Evolutionary conservation across 108 stramenopile species (phyloP).

Genomic region (Pseudonitzschia delicatissima): DNA sequence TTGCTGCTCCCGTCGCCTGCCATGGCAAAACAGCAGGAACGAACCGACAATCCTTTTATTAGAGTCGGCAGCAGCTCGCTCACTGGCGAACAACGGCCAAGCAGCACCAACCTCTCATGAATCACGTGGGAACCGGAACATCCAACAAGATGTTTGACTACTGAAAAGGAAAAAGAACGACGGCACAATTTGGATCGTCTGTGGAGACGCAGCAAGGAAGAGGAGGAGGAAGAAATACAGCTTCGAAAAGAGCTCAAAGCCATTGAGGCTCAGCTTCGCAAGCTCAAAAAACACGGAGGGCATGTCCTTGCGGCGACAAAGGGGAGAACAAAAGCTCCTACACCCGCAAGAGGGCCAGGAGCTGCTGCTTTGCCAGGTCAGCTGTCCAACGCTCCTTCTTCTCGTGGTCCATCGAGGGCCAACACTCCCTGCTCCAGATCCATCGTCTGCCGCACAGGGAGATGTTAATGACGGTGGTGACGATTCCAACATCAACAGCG

Average conservation of each 20-base stretch:
- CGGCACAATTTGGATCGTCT: conserved; percentile 63
- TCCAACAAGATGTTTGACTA: conserved; percentile 74
- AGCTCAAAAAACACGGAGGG: conserved; percentile 75
- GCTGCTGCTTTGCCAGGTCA: conserved; percentile 6
- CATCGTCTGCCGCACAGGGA: not conserved
- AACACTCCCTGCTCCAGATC: conserved; percentile 32
- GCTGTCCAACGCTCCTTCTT: conserved; percentile 22
- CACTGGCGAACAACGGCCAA: conserved; percentile 40
- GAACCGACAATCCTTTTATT: conserved; percentile 29
- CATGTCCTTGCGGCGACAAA: conserved; percentile 53
- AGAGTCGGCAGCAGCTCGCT: conserved; percentile 49
- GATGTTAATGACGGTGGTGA: not conserved
- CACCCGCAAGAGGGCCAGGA: not conserved
- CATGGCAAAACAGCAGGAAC: conserved; percentile 2
- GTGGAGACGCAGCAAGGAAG: conserved; percentile 80
- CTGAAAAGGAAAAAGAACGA: conserved; percentile 66
- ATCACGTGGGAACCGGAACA: conserved; percentile 54
- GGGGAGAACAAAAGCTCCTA: not conserved
- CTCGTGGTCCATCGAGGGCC: conserved; percentile 33
- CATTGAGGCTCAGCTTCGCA: conserved; percentile 80
- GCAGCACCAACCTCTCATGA: conserved; percentile 49
- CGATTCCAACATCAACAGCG: conserved; percentile 6
- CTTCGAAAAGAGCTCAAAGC: conserved; percentile 70
- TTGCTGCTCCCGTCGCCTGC: conserved; percentile 12
- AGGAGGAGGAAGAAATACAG: conserved; percentile 71